Percentiles rank a stretch among this genome's conserved stretches.
Evolutionary conservation across 1,284 basidiomycete genomes (phyloP).

Genomic region (Pseudozyma sp.): DNA sequence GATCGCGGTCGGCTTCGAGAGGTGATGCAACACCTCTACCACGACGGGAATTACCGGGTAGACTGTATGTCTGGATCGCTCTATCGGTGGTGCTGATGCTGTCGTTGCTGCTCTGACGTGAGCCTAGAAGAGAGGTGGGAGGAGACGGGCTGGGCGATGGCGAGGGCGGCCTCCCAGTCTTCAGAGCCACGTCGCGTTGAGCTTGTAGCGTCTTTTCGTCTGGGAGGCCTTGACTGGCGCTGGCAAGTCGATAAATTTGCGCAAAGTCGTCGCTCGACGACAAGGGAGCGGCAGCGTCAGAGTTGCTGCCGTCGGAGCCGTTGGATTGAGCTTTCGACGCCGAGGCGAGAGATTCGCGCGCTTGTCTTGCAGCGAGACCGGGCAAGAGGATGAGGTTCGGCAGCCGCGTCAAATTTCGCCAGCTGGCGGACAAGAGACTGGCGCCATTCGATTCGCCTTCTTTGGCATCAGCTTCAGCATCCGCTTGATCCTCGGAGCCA

Average conservation of each 20-base stretch:
- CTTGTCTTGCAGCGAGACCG: conserved; percentile 43
- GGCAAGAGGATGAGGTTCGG: conserved; percentile 50
- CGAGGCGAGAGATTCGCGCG: conserved; percentile 24
- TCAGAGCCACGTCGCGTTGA: conserved; percentile 23
- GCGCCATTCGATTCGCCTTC: conserved; percentile 14
- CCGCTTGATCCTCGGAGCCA: conserved; percentile 25
- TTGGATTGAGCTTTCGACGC: conserved; percentile 12
- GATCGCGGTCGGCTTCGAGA: conserved; percentile 44
- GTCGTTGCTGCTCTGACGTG: conserved; percentile 43
- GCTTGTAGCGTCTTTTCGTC: conserved; percentile 28
- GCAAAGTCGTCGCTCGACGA: conserved; percentile 30
- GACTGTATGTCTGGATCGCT: neutral
- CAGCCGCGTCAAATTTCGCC: conserved; percentile 46
- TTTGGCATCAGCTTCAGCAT: conserved; percentile 15
- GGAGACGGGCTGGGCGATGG: conserved; percentile 43
- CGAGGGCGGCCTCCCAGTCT: conserved; percentile 34
- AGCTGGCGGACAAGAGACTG: conserved; percentile 45
- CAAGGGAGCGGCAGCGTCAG: neutral
- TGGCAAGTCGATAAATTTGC: conserved; percentile 34
- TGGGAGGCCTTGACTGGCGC: neutral
- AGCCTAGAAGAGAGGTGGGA: conserved; percentile 32
- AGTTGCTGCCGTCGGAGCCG: neutral
- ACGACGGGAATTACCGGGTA: neutral
- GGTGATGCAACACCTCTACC: conserved; percentile 47
- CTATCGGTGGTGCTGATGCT: conserved; percentile 26